A percentile compares a stretch with the other conserved stretches of the same genome.
Evolutionary conservation across 1,139 yeast genomes (phyloP).

Genomic region (Yamadazyma pseudoaaseri): DNA sequence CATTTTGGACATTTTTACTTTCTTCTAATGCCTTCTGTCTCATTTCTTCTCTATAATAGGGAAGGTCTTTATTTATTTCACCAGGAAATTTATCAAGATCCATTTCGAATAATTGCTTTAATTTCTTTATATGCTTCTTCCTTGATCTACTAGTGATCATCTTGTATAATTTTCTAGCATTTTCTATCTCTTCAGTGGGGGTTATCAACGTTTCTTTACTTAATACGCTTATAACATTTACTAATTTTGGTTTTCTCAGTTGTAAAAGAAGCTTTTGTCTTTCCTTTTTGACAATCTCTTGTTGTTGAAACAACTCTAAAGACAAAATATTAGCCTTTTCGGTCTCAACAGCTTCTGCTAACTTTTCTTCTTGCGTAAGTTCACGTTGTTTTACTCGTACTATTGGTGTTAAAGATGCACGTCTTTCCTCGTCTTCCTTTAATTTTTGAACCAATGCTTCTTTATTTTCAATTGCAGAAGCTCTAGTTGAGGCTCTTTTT

Average conservation of each 20-base stretch:
- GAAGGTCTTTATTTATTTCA: conserved; percentile 35
- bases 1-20: conserved; percentile 1
- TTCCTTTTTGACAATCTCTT: conserved; percentile 79
- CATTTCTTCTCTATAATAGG: conserved; percentile 28
- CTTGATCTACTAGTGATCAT: conserved; percentile 29
- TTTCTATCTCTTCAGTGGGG: conserved; percentile 58
- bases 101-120: conserved; percentile 14
- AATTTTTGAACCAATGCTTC: conserved; percentile 74
- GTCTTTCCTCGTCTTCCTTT: conserved; percentile 66
- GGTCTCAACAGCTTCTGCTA: conserved; percentile 83
- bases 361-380: conserved; percentile 81
- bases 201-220: conserved; percentile 39
- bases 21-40: conserved; percentile 9
- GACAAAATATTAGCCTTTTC: conserved; percentile 75
- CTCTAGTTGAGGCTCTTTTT: conserved; percentile 76
- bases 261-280: conserved; percentile 70
- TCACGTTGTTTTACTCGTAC: conserved; percentile 45
- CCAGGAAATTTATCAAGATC: conserved; percentile 31
- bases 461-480: conserved; percentile 76
- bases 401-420: conserved; percentile 49
- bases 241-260: conserved; percentile 59
- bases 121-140: conserved; percentile 28
- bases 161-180: conserved; percentile 31
- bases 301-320: conserved; percentile 74
- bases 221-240: conserved; percentile 52